Percentiles rank a stretch among this genome's conserved stretches.
Evolutionary conservation across 169 alveolate genomes (phyloP).

Genomic region (Plasmodium vinckei): DNA sequence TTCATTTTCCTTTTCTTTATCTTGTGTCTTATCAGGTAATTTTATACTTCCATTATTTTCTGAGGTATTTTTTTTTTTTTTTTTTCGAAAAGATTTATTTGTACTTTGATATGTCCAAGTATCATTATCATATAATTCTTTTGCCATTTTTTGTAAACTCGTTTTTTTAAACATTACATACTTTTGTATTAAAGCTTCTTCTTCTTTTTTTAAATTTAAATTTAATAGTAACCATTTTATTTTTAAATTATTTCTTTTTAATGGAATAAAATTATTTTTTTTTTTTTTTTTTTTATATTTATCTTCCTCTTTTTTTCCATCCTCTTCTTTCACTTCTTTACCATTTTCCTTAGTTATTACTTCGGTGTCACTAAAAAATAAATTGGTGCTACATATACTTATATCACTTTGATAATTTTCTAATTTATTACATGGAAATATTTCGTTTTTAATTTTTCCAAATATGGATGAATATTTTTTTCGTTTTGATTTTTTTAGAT

Average conservation of each 20-base stretch:
- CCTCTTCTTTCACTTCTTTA: not conserved
- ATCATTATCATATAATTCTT: not conserved
- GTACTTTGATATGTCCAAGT: not conserved
- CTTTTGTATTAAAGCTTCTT: conserved; percentile 52
- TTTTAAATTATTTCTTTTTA: conserved; percentile 59
- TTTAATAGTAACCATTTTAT: conserved; percentile 65
- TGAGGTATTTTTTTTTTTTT: not conserved
- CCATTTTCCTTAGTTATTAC: conserved; percentile 33
- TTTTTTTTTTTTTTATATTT: conserved; percentile 11
- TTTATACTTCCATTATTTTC: not conserved
- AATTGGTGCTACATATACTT: conserved; percentile 60
- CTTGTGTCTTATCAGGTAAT: not conserved
- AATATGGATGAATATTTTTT: conserved; percentile 17
- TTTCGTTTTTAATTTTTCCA: conserved; percentile 16
- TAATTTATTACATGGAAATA: conserved; percentile 3
- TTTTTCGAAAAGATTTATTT: not conserved
- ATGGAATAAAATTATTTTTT: conserved; percentile 1
- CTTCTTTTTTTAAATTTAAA: conserved; percentile 59
- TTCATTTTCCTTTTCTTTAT: not conserved
- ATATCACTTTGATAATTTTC: conserved; percentile 63
- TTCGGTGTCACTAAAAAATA: conserved; percentile 49
- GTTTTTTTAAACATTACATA: conserved; percentile 42
- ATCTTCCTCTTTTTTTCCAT: not conserved
- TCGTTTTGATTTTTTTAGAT: not conserved
- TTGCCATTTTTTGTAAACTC: conserved; percentile 6